Percentiles rank a stretch among this genome's conserved stretches.
phyloP scores from a whole-genome alignment of 495 filamentous ascomycete genomes.

The Neurospora sp. region DNA sequence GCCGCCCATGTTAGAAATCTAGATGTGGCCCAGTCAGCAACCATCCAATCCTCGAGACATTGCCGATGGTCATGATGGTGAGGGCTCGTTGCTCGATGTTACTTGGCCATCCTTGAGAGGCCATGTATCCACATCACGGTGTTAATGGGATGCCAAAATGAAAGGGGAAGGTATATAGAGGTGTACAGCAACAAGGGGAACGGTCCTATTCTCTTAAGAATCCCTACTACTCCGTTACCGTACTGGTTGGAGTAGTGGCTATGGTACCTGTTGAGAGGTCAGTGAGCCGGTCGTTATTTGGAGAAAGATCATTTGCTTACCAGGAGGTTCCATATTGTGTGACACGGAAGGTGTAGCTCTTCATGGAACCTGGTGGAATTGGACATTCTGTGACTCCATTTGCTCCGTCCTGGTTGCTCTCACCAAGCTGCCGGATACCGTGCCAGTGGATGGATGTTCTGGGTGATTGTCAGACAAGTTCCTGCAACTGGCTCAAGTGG shows the following conservation, averaged over 20 bases:
- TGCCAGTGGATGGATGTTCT: conserved; percentile 45
- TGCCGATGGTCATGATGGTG: no score
- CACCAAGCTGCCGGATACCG: conserved; percentile 32
- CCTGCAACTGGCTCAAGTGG: background rate
- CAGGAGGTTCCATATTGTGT: conserved; percentile 48
- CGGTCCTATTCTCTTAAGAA: background rate
- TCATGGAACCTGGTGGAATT: conserved; percentile 30
- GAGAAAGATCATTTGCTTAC: conserved; percentile 17
- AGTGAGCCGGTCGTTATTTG: background rate
- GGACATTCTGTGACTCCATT: conserved; percentile 41
- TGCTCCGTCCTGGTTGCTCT: conserved; percentile 29
- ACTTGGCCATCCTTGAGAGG: background rate
- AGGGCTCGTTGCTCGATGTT: no score
- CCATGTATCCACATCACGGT: background rate
- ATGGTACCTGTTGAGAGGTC: conserved; percentile 31
- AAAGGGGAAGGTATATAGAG: background rate
- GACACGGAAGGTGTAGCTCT: conserved; percentile 19
- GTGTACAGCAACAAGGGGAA: background rate
- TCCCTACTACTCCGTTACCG: conserved; percentile 38
- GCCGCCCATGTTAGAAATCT: no score
- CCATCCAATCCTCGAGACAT: no score
- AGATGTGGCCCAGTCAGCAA: no score
- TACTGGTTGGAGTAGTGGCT: conserved; percentile 49
- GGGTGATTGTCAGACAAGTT: background rate
- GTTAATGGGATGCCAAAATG: background rate